Base-by-base conservation (phyloP, 495 filamentous ascomycete genomes). In the Hypoxylon rickii region DNA sequence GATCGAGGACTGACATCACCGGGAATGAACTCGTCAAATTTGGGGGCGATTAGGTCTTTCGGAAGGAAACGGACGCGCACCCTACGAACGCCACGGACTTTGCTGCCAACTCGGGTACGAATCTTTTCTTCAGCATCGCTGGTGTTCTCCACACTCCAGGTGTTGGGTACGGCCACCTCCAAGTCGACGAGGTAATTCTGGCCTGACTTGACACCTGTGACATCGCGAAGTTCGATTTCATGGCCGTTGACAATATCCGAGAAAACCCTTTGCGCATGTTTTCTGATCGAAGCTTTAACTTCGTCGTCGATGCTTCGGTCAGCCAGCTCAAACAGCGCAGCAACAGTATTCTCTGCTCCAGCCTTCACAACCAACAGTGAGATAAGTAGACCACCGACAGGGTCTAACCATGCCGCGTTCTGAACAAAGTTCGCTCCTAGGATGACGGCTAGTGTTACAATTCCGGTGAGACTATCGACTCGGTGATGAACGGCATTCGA, bases 401-500 rank as follows among this genome's bases (percentile, higher is more conserved):
- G 91, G 73, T 98, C 95, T 36, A 97, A 80, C 91, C 92, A 97
- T 37, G 85, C 79, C 33, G 90, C 89, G 60, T 93, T 85, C 19
- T 83, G 75, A 31, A 96, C 81, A 41, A 96, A 71, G 69, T 96
- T 92, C n/a, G 89, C 89, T 22, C 90, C 93, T 20, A 88, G 83
- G 64, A 98, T 96, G 13, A 88, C 91, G 41, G 86, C 71, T 11
- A 98, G 79, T 8, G 94, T 94, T 43, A 97, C 94, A 58, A 98
- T 88, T 41, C 91, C 90, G 0, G 94, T 97, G 17, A 97, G 81
- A 42, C 89, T 96, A 70, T 98, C 94, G 65, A 98, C 86, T 41
- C 94, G 89, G 77, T 98, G 94, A 72, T 98, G 94, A 56, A 96
- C 80, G 3, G 94, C 94, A 69, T 98, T 98, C 41, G 90, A 96